Base-by-base conservation (phyloP, 306 rosid genomes). In the Glycine latifolia region DNA sequence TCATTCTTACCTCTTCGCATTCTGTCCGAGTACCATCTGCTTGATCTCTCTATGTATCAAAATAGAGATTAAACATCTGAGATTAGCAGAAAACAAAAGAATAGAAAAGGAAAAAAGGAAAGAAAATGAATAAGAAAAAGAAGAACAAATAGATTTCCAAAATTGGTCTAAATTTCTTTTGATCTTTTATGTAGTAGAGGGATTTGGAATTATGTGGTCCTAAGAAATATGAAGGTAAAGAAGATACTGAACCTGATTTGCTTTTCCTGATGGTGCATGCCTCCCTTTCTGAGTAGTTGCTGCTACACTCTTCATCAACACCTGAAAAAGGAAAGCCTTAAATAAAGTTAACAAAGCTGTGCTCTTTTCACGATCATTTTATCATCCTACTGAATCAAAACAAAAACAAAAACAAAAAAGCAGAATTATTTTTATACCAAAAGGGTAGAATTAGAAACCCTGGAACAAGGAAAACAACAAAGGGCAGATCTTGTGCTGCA, bases 251-350 rank as follows among this genome's bases (percentile, higher is more conserved):
- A 91, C 98, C 99, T 93, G 94, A 85, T 87, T 82, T 91, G 79
- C 97, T 94, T 90, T 90, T 91, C 91, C 88, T 94, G 85, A 88
- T 83, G 47, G 91, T 89, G 90, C 94, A 91, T 75, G 93, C 88
- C 76, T 88, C 95, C 75, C 90, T 88, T 90, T 87, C 94, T 75
- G 95, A 75, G 87, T 78, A 87, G 71, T 82, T 83, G 90, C 74
- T 91, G 73, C 90, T 87, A 88, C 93, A 86, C 91, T 91, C 95
- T 88, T 88, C 97, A 84, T 91, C 92, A 88, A 87, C 89, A 66
- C 85, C 97, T 94, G 94, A 77, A 90, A 89, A 90, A 81, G 88
- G 82, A 70, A 76, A 72, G 49, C 71, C 79, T 79, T 71, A 83
- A 88, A 87, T 71, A 83, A 88, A 87, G 86, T 73, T 76, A 84